Evolutionary conservation across 1,139 yeast genomes (phyloP), one percentile per base, ranked within the genome.

Genomic region (Geotrichum aggregatum): DNA sequence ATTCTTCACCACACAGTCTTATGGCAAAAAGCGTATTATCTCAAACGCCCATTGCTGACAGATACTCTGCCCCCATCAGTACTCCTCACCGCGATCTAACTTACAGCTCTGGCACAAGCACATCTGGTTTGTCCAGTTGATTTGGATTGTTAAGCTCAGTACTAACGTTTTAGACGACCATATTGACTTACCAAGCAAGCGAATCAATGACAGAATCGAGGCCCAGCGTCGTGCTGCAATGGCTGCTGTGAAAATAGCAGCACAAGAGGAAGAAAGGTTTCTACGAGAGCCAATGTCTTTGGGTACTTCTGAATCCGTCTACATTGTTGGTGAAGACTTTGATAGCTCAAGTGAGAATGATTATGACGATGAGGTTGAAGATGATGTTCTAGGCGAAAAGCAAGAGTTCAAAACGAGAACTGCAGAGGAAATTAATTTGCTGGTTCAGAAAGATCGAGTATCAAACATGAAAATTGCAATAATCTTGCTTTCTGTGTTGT

Each of bases 41-140:
- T 8, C 50, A 42, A 34, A 54, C 57, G 1, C 57, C 57, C 5
- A 52, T 54, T 41, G 57, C 57, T 7, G 55, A 54, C 31, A 44
- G 44, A n/a, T 54, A 46, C 34, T 41, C 53, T 19, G 45, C 41
- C n/a, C 13, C 41, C 13, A 16, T 14, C 13, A 43, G 22, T 19
- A 34, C 47, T 6, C 34, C 45, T 10, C 41, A 21, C 19, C 3
- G 22, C 18, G 21, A 22, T 10, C n/a, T 10, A 10, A 21, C 16
- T 30, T 22, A 34, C 35, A 34, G n/a, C 18, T 22, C 31, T 14
- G 40, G 24, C 36, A 38, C 35, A 36, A 19, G 34, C 5, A 21
- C 34, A 28, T 41, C 33, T n/a, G 36, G 36, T 34, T 13, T 18
- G 24, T 36, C 13, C 19, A 36, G 24, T 13, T 5, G 5, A 13